A percentile compares a stretch with the other conserved stretches of the same genome.
phyloP scores from a whole-genome alignment of 495 filamentous ascomycete species.

The Podospora pseudoanserina region DNA sequence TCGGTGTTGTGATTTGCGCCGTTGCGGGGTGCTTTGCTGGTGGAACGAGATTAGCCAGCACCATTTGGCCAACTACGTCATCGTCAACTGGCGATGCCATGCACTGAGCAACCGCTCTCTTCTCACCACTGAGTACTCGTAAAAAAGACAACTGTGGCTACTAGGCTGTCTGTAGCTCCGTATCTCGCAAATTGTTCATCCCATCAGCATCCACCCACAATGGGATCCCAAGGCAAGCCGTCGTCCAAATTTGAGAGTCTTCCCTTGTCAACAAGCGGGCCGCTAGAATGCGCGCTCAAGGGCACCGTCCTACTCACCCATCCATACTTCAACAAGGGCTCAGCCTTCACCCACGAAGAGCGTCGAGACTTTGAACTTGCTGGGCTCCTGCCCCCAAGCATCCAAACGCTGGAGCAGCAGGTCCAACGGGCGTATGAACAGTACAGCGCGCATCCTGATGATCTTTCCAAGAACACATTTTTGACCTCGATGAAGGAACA shows the following conservation, averaged over 20 bases:
- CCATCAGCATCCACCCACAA: constrained; percentile 3
- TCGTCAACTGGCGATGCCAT: neutral
- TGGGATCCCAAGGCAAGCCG: constrained; percentile 25
- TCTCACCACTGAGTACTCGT: neutral
- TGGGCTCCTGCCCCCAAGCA: constrained; percentile 65
- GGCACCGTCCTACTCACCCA: constrained; percentile 63
- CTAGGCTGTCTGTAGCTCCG: neutral
- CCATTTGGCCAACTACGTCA: neutral
- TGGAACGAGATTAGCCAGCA: neutral
- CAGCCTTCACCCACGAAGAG: constrained; percentile 67
- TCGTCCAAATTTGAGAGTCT: constrained; percentile 55
- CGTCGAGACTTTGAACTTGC: constrained; percentile 64
- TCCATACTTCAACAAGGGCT: constrained; percentile 80
- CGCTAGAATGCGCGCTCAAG: constrained; percentile 56
- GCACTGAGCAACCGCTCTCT: too few relatives aligned
- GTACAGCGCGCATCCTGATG: constrained; percentile 56
- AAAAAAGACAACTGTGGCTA: neutral
- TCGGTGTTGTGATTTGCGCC: too few relatives aligned
- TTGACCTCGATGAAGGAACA: constrained; percentile 83
- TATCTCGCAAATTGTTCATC: neutral
- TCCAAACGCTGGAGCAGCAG: constrained; percentile 80
- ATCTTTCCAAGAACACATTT: constrained; percentile 79
- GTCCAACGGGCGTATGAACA: constrained; percentile 75
- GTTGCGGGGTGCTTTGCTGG: neutral
- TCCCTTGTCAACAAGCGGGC: constrained; percentile 60